Percentiles rank a stretch among this genome's conserved stretches.
These are phyloP conservation scores for Colletotrichum sublineola DNA, from an alignment of 2,329 filamentous ascomycete genomes.

Conservation along the genomic window DNA sequence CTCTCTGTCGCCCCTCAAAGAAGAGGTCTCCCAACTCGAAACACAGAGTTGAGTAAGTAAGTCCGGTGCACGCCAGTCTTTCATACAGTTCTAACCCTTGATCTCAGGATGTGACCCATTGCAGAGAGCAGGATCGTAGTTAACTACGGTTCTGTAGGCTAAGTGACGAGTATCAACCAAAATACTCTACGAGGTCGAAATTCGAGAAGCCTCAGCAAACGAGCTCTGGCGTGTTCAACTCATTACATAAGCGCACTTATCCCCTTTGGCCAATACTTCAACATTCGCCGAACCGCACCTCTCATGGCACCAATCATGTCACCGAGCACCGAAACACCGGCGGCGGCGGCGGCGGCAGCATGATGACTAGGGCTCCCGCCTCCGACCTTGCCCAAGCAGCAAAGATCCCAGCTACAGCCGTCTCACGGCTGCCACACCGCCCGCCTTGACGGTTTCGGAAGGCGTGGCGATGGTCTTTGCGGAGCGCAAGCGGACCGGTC, in stretches of 20 bases:
- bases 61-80: neutral
- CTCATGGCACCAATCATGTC: slow-evolving; percentile 6
- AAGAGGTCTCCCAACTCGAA: too few species aligned
- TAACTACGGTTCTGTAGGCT: neutral
- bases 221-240: too few species aligned
- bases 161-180: neutral
- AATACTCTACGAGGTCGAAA: neutral
- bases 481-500: slow-evolving; percentile 19
- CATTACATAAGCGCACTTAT: slow-evolving; percentile 6
- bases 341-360: neutral
- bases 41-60: neutral
- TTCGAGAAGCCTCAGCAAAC: neutral
- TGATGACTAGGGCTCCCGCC: neutral
- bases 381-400: neutral
- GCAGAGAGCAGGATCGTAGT: neutral
- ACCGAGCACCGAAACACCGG: neutral
- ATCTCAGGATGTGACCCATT: neutral
- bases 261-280: neutral
- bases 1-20: neutral
- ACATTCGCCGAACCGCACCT: slow-evolving; percentile 2
- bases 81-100: neutral
- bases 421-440: neutral
- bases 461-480: slow-evolving; percentile 22
- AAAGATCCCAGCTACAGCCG: neutral
- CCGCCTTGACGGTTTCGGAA: neutral